phyloP scores from a whole-genome alignment of 805 yeast genomes.

The Saccharomyces jurei region DNA sequence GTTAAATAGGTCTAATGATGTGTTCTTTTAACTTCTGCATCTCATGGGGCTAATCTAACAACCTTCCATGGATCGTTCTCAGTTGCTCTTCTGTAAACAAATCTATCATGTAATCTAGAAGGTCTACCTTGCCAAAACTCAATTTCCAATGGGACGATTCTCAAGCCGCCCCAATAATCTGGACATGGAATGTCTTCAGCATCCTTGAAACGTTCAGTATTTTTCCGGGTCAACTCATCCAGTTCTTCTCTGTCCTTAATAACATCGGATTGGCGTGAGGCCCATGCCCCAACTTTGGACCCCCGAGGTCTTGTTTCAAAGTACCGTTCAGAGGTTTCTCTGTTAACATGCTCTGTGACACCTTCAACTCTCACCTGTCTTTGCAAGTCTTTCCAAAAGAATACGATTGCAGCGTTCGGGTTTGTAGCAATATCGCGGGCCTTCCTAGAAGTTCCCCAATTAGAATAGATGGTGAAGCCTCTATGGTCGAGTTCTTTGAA shows the following conservation, averaged over 20 bases:
- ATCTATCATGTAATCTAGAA: conserved; percentile 83
- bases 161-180: conserved; percentile 90
- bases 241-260: conserved; percentile 55
- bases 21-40: background rate
- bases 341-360: conserved; percentile 57
- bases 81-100: conserved; percentile 55
- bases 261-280: conserved; percentile 75
- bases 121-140: conserved; percentile 98
- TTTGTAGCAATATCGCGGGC: conserved; percentile 62
- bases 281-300: conserved; percentile 93
- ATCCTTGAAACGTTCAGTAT: conserved; percentile 51
- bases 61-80: conserved; percentile 52
- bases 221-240: conserved; percentile 41
- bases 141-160: conserved; percentile 79
- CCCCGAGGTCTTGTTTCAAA: conserved; percentile 87
- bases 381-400: conserved; percentile 87
- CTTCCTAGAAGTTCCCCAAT: conserved; percentile 85
- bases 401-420: conserved; percentile 73
- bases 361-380: conserved; percentile 95
- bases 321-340: conserved; percentile 70
- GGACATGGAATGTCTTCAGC: conserved; percentile 76
- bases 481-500: conserved; percentile 80
- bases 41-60: conserved; percentile 63
- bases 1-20: background rate
- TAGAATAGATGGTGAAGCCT: conserved; percentile 84